Percentiles rank a stretch among this genome's conserved stretches.
Evolutionary conservation across 1,284 basidiomycete genomes (phyloP).

Genomic region (Microstroma glucosiphilum): DNA sequence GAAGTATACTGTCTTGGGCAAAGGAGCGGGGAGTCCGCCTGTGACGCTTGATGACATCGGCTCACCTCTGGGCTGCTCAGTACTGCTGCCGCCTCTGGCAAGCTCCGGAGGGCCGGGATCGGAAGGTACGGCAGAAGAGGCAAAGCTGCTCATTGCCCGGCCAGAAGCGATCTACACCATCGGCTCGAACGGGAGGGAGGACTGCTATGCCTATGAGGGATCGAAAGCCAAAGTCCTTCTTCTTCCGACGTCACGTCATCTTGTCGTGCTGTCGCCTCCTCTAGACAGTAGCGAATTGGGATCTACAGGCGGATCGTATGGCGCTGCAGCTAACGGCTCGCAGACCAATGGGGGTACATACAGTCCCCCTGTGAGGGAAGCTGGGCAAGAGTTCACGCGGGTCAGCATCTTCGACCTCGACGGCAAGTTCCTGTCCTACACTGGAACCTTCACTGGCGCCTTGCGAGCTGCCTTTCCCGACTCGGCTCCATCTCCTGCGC

Average conservation of each 20-base stretch:
- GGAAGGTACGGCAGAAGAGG: background rate
- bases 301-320: conserved; percentile 67
- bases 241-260: conserved; percentile 30
- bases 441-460: conserved; percentile 33
- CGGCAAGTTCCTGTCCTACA: conserved; percentile 81
- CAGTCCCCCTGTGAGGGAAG: background rate
- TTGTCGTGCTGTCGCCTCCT: conserved; percentile 78
- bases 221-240: conserved; percentile 1
- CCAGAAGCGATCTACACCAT: conserved; percentile 89
- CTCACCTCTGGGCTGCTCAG: conserved; percentile 72
- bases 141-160: conserved; percentile 73
- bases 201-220: conserved; percentile 64
- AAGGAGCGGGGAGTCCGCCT: conserved; percentile 62
- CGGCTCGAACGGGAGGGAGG: conserved; percentile 72
- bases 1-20: conserved; percentile 69
- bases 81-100: conserved; percentile 49
- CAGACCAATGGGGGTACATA: background rate
- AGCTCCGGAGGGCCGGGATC: conserved; percentile 28
- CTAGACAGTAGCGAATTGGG: conserved; percentile 64
- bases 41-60: conserved; percentile 78
- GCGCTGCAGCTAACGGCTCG: background rate
- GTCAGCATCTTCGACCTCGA: conserved; percentile 80
- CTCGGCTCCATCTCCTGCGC: background rate
- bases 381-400: conserved; percentile 63
- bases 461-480: conserved; percentile 20